Conservation (phyloP, 805 yeast species). For the Wickerhamomyces queroliae region DNA sequence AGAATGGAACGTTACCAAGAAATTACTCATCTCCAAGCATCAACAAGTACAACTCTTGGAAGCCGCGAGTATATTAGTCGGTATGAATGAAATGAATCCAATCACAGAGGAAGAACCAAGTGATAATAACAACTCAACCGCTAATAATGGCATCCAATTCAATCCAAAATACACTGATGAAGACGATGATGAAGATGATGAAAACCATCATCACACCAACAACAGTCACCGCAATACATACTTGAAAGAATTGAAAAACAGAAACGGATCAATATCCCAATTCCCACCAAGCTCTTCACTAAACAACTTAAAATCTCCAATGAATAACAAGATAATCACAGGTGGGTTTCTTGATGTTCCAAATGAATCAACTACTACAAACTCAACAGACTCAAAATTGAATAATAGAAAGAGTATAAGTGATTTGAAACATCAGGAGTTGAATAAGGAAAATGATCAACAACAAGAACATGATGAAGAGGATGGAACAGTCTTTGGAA, state of each 20-base stretch:
- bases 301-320: not conserved
- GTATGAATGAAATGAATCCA: constrained; percentile 47
- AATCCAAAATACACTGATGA: constrained; percentile 1
- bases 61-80: constrained; percentile 72
- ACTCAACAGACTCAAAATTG: not conserved
- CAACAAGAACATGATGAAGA: not conserved
- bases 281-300: constrained; percentile 25
- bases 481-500: not conserved
- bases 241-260: constrained; percentile 7
- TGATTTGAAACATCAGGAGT: not conserved
- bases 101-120: not conserved
- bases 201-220: constrained; percentile 2
- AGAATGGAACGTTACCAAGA: constrained; percentile 86
- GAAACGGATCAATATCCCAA: constrained; percentile 36
- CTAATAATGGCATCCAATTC: not conserved
- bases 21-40: constrained; percentile 75
- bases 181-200: not conserved
- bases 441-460: not conserved
- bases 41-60: constrained; percentile 82
- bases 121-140: not conserved
- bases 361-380: not conserved
- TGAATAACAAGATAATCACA: constrained; percentile 3
- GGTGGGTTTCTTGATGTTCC: constrained; percentile 29
- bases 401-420: not conserved
- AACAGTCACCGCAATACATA: constrained; percentile 1